A percentile compares a stretch with the other conserved stretches of the same genome.
Conservation (phyloP, 768 basidiomycete species). For the Podaxis pistillaris region DNA sequence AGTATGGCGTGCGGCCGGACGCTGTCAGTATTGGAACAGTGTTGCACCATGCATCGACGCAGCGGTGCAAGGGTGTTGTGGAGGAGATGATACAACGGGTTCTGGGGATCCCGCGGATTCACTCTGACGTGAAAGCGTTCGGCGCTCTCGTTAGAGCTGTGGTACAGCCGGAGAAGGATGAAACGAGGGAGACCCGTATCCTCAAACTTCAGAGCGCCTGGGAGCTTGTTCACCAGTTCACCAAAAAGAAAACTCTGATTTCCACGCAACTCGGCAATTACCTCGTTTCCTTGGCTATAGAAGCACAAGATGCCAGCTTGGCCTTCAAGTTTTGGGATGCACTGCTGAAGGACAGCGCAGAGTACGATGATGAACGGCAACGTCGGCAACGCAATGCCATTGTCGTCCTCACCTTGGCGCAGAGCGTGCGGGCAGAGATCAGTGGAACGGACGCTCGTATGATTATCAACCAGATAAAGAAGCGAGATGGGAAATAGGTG, state of each 20-base stretch:
- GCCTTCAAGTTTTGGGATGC: conserved; percentile 62
- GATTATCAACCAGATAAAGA: conserved; percentile 6
- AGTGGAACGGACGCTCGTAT: conserved; percentile 8
- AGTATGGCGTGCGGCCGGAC: conserved; percentile 48
- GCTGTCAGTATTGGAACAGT: conserved; percentile 59
- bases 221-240: conserved; percentile 38
- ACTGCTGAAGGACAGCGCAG: conserved; percentile 41
- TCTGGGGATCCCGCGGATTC: conserved; percentile 28
- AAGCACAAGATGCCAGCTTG: conserved; percentile 43
- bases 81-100: conserved; percentile 39
- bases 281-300: conserved; percentile 50
- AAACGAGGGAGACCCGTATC: conserved; percentile 22
- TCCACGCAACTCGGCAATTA: conserved; percentile 50
- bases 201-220: conserved; percentile 39
- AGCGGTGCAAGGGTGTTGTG: conserved; percentile 44
- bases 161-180: conserved; percentile 26
- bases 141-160: conserved; percentile 45
- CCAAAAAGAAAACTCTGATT: conserved; percentile 32
- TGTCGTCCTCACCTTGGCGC: conserved; percentile 26
- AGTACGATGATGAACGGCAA: conserved; percentile 51
- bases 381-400: conserved; percentile 40
- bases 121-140: conserved; percentile 48
- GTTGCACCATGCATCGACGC: conserved; percentile 52
- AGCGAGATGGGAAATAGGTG: conserved; percentile 25
- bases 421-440: conserved; percentile 13